Conservation (phyloP, 495 filamentous ascomycete species). For the Lasiosphaeriaceae sp. region DNA sequence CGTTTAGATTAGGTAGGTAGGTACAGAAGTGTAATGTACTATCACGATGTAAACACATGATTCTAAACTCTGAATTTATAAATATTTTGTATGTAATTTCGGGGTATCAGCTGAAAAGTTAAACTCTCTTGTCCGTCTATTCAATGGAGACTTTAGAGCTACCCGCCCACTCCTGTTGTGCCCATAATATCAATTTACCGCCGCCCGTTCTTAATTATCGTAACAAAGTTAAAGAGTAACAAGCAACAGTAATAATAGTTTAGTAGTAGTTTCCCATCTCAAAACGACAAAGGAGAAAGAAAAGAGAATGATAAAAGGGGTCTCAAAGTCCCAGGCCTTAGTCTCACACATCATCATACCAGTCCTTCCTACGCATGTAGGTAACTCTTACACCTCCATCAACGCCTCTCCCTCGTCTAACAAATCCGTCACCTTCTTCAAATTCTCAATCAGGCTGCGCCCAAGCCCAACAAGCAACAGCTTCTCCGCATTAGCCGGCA, state of each 20-base stretch:
- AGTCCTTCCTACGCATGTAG: too few species aligned
- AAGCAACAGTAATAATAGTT: not conserved
- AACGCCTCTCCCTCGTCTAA: slow-evolving; percentile 93
- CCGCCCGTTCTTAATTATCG: not conserved
- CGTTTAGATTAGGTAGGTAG: too few species aligned
- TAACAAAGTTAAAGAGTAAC: not conserved
- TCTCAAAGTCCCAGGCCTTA: not conserved
- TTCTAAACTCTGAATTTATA: too few species aligned
- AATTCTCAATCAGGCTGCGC: slow-evolving; percentile 75
- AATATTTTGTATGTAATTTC: too few species aligned
- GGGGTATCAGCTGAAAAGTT: too few species aligned
- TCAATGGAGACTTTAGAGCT: too few species aligned
- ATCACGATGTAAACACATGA: too few species aligned
- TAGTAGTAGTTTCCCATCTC: not conserved
- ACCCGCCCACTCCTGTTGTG: too few species aligned
- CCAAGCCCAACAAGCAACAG: slow-evolving; percentile 87
- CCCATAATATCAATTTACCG: too few species aligned
- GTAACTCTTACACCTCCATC: slow-evolving; percentile 59
- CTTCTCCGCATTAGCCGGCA: slow-evolving; percentile 97
- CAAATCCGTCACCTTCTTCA: slow-evolving; percentile 76
- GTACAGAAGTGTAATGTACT: too few species aligned
- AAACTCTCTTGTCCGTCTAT: too few species aligned
- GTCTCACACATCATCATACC: not conserved
- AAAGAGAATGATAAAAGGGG: not conserved
- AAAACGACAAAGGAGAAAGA: not conserved